phyloP scores from a whole-genome alignment of 495 filamentous ascomycete species.

The Xylaria grammica region DNA sequence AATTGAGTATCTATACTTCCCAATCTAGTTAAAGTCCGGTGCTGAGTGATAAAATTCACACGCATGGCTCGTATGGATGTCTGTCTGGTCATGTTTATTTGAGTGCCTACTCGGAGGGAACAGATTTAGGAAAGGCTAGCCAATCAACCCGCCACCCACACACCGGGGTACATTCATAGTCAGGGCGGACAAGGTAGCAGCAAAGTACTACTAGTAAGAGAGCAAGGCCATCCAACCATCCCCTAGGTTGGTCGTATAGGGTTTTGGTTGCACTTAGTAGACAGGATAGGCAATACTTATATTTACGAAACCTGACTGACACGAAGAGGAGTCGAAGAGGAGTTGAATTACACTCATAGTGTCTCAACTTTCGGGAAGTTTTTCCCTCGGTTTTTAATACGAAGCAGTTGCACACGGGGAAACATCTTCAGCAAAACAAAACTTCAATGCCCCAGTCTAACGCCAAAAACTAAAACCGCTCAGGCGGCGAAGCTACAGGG shows the following conservation, averaged over 20 bases:
- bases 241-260: not conserved
- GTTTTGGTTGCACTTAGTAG: not conserved
- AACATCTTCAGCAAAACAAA: not conserved
- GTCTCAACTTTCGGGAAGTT: not conserved
- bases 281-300: not conserved
- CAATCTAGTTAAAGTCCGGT: slow-evolving; percentile 4
- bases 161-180: slow-evolving; percentile 10
- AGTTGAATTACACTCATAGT: not conserved
- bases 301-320: not conserved
- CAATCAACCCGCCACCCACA: not conserved
- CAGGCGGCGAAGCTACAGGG: slow-evolving; percentile 5
- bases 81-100: not conserved
- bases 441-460: not conserved
- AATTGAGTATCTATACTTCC: not conserved
- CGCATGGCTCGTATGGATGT: slow-evolving; percentile 19
- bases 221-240: not conserved
- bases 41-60: slow-evolving; percentile 10
- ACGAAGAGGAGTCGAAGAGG: not conserved
- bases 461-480: not conserved
- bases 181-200: not conserved
- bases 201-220: not conserved
- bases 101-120: not conserved
- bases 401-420: not conserved
- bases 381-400: not conserved
- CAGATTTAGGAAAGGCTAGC: not conserved